phyloP scores from a whole-genome alignment of 2,329 filamentous ascomycete genomes.

The Claviceps africana region DNA sequence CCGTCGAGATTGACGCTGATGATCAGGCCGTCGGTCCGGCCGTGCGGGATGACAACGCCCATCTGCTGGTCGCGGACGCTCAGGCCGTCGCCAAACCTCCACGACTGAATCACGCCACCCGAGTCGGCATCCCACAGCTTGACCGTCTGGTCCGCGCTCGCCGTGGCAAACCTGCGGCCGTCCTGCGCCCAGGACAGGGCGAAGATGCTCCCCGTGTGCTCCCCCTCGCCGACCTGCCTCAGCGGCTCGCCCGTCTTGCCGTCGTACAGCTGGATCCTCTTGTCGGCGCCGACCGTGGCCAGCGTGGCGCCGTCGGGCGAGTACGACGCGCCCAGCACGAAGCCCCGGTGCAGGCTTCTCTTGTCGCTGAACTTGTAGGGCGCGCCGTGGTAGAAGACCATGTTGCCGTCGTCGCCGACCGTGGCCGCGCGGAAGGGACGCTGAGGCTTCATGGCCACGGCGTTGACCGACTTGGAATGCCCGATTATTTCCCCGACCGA shows the following conservation, averaged over 20 bases:
- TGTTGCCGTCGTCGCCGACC: constrained; percentile 73
- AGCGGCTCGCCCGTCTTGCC: constrained; percentile 85
- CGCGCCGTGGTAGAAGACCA: constrained; percentile 86
- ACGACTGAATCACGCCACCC: constrained; percentile 64
- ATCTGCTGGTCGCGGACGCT: constrained; percentile 80
- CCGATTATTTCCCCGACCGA: constrained; percentile 88
- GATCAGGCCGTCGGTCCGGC: constrained; percentile 70
- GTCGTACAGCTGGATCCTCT: constrained; percentile 85
- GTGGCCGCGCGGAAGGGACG: constrained; percentile 85
- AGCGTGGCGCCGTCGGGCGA: constrained; percentile 73
- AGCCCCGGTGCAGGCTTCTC: constrained; percentile 68
- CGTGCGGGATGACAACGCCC: constrained; percentile 78
- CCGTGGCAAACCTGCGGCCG: constrained; percentile 74
- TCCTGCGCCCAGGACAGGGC: constrained; percentile 81
- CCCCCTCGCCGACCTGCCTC: constrained; percentile 63
- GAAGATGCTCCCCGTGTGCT: constrained; percentile 87
- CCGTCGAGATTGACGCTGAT: constrained; percentile 82
- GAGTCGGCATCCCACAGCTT: constrained; percentile 85
- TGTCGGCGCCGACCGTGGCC: constrained; percentile 85
- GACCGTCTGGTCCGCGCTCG: constrained; percentile 87
- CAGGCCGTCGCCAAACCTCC: constrained; percentile 69
- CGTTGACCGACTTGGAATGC: constrained; percentile 82
- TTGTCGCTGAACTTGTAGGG: constrained; percentile 96
- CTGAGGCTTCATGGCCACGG: constrained; percentile 77
- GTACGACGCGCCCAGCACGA: constrained; percentile 77